Conservation (phyloP, 1,139 yeast species). For the Scheffersomyces lignicola region DNA sequence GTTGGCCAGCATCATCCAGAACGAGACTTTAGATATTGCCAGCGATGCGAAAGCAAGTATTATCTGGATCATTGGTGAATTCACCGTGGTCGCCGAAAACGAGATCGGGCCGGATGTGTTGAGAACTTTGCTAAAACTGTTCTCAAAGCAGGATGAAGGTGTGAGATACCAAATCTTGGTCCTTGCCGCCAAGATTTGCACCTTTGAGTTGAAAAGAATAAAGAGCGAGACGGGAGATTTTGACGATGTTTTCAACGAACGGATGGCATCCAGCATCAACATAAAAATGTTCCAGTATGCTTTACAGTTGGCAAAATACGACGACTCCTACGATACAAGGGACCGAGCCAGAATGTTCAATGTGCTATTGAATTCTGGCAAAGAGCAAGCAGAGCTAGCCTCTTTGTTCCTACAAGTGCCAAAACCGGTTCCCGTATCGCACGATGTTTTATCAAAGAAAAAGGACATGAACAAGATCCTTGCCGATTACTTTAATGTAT, state of each 20-base stretch:
- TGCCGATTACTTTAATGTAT: slow-evolving; percentile 24
- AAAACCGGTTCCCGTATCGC: slow-evolving; percentile 57
- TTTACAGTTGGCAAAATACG: slow-evolving; percentile 70
- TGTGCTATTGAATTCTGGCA: slow-evolving; percentile 43
- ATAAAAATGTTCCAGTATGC: slow-evolving; percentile 62
- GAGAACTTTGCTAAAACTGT: slow-evolving; percentile 55
- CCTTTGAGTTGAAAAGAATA: slow-evolving; percentile 48
- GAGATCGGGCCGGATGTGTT: slow-evolving; percentile 75
- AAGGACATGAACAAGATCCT: slow-evolving; percentile 19
- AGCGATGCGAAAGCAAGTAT: slow-evolving; percentile 76
- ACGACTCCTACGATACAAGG: slow-evolving; percentile 72
- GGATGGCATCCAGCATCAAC: slow-evolving; percentile 29
- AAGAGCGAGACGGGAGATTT: slow-evolving; percentile 22
- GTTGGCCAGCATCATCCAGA: slow-evolving; percentile 33
- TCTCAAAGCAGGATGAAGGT: slow-evolving; percentile 53
- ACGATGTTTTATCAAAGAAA: slow-evolving; percentile 7
- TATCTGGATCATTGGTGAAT: slow-evolving; percentile 91
- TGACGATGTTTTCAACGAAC: slow-evolving; percentile 19
- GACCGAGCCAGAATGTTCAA: slow-evolving; percentile 80
- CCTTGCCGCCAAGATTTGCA: slow-evolving; percentile 71
- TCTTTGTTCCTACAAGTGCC: slow-evolving; percentile 80
- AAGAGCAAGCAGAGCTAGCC: slow-evolving; percentile 55
- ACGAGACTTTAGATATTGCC: slow-evolving; percentile 27
- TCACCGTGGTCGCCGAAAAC: slow-evolving; percentile 42
- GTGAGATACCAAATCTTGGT: slow-evolving; percentile 74